Percentiles rank a stretch among this genome's conserved stretches.
These are phyloP conservation scores for Neofusicoccum laricinum DNA, from an alignment of 2,329 filamentous ascomycete genomes.

Conservation along the genomic window DNA sequence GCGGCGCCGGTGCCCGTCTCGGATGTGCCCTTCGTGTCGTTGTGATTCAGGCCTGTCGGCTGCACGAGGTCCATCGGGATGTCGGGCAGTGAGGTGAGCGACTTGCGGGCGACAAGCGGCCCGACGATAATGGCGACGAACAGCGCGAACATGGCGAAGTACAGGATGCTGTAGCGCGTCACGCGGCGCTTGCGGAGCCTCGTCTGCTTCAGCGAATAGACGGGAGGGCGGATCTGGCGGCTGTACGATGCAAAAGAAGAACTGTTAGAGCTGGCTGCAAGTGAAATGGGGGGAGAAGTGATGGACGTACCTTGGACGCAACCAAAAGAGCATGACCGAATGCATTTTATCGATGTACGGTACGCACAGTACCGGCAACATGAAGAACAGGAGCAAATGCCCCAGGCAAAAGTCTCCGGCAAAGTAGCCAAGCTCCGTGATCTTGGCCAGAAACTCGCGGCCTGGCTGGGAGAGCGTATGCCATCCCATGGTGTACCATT, in stretches of 20 bases:
- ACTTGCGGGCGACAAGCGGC: slow-evolving; percentile 69
- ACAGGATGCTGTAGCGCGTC: slow-evolving; percentile 90
- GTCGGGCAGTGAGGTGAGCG: slow-evolving; percentile 46
- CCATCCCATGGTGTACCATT: slow-evolving; percentile 99
- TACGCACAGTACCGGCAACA: slow-evolving; percentile 79
- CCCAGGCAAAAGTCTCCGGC: slow-evolving; percentile 90
- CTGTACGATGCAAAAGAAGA: slow-evolving; percentile 47
- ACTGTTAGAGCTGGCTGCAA: slow-evolving; percentile 18
- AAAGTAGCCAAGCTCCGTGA: slow-evolving; percentile 95
- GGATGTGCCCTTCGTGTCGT: slow-evolving; percentile 51
- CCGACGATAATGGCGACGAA: slow-evolving; percentile 79
- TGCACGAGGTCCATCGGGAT: slow-evolving; percentile 62
- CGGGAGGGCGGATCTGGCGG: slow-evolving; percentile 96
- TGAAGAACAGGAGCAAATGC: slow-evolving; percentile 85
- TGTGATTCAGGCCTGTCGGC: slow-evolving; percentile 63
- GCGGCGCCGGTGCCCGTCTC: slow-evolving; percentile 47
- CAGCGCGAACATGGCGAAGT: slow-evolving; percentile 79
- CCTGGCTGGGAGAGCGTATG: slow-evolving; percentile 92
- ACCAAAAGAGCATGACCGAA: slow-evolving; percentile 98
- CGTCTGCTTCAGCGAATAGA: slow-evolving; percentile 98
- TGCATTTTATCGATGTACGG: slow-evolving; percentile 93
- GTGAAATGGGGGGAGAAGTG: not conserved
- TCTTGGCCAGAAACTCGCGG: slow-evolving; percentile 97
- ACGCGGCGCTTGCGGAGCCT: slow-evolving; percentile 92
- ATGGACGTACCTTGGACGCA: slow-evolving; percentile 83